phyloP scores from a whole-genome alignment of 2,329 filamentous ascomycete species.

The Acrocalymma vagum region DNA sequence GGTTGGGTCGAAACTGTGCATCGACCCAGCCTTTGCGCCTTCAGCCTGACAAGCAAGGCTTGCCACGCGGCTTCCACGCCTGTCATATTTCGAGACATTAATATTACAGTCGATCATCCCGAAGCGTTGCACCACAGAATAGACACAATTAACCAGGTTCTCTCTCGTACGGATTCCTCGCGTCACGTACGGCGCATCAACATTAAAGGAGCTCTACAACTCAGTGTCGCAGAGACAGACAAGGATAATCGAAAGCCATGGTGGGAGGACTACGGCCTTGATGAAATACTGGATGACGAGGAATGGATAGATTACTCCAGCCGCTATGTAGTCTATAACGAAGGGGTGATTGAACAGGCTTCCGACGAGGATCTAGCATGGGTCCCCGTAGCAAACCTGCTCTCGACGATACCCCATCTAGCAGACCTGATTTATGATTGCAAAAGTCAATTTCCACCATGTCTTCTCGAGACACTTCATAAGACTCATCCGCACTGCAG shows the following conservation, averaged over 20 bases:
- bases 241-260: slow-evolving; percentile 1
- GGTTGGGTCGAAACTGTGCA: slow-evolving; percentile 14
- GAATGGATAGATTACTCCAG: slow-evolving; percentile 2
- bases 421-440: slow-evolving; percentile 19
- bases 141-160: slow-evolving; percentile 9
- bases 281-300: slow-evolving; percentile 16
- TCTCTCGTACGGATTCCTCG: slow-evolving; percentile 13
- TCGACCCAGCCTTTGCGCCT: slow-evolving; percentile 17
- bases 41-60: slow-evolving; percentile 16
- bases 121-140: slow-evolving; percentile 10
- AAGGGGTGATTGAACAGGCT: slow-evolving; percentile 13
- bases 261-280: slow-evolving; percentile 8
- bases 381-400: slow-evolving; percentile 16
- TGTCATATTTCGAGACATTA: slow-evolving; percentile 13
- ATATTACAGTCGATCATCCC: slow-evolving; percentile 9
- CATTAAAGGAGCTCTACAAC: slow-evolving; percentile 13
- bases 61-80: slow-evolving; percentile 11
- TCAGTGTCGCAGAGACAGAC: slow-evolving; percentile 5
- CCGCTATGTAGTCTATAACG: slow-evolving; percentile 15
- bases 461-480: slow-evolving; percentile 12
- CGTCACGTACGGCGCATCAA: slow-evolving; percentile 14
- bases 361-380: slow-evolving; percentile 21
- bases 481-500: slow-evolving; percentile 16
- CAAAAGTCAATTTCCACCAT: slow-evolving; percentile 17
- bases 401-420: slow-evolving; percentile 10